These are phyloP conservation scores for Hymenoscyphus salicellus DNA, from an alignment of 2,329 filamentous ascomycete species.

Conservation along the genomic window DNA sequence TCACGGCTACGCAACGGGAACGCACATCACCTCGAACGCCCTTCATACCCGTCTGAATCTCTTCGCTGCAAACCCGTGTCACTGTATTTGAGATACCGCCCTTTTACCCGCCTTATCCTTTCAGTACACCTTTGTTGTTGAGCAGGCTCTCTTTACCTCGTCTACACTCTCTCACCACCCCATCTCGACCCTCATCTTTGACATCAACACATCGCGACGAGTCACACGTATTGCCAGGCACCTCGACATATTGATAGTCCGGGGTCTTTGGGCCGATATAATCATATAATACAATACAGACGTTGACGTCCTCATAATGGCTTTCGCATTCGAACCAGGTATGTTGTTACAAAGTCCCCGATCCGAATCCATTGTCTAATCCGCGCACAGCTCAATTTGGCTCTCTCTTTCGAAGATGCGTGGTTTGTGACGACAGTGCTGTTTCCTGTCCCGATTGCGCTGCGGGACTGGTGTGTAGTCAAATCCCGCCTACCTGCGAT, in stretches of 20 bases:
- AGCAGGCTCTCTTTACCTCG: conserved; percentile 10
- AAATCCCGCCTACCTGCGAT: conserved; percentile 57
- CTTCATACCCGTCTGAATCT: conserved; percentile 15
- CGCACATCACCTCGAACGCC: conserved; percentile 18
- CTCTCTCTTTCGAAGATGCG: conserved; percentile 55
- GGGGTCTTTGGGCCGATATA: not conserved
- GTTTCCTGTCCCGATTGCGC: conserved; percentile 52
- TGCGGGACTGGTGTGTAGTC: conserved; percentile 45
- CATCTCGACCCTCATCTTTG: not conserved
- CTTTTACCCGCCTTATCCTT: conserved; percentile 1
- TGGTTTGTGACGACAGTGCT: conserved; percentile 48
- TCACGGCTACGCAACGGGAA: conserved; percentile 10
- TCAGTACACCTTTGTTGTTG: conserved; percentile 1
- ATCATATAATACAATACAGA: conserved; percentile 1
- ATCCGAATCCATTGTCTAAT: conserved; percentile 11
- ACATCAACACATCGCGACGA: not conserved
- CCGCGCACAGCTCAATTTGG: conserved; percentile 27
- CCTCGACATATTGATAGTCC: not conserved
- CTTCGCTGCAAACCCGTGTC: conserved; percentile 8
- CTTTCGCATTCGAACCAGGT: conserved; percentile 18
- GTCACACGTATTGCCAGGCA: not conserved
- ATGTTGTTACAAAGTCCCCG: conserved; percentile 3
- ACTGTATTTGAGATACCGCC: conserved; percentile 22
- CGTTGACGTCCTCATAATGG: conserved; percentile 9
- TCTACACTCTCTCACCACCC: not conserved